phyloP scores from a whole-genome alignment of 257 asterid species.

The Solanum megistacrolobum region DNA sequence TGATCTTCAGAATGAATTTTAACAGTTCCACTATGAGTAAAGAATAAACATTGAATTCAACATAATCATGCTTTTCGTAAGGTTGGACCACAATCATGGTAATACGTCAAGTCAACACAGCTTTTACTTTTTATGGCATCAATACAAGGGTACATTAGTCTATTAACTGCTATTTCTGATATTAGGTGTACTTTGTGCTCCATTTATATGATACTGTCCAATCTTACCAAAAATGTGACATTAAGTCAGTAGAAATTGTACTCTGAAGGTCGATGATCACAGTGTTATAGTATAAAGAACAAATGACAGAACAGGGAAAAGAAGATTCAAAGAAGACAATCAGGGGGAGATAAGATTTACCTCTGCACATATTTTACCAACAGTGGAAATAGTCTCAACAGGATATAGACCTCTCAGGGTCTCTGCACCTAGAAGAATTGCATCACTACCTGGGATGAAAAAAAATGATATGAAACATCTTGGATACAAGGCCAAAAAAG shows the following conservation, averaged over 20 bases:
- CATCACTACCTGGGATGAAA: slow-evolving; percentile 70
- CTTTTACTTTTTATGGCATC: not conserved
- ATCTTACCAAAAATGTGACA: not conserved
- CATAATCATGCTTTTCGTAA: not conserved
- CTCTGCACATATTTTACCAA: slow-evolving; percentile 86
- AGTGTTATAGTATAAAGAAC: not conserved
- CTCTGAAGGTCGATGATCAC: not conserved
- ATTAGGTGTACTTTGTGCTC: not conserved
- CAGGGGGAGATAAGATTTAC: slow-evolving; percentile 2
- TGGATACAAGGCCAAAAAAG: not conserved
- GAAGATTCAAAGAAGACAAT: not conserved
- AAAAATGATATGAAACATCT: not conserved
- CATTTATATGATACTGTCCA: not conserved
- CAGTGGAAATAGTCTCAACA: slow-evolving; percentile 73
- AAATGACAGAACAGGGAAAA: not conserved
- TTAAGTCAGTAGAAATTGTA: not conserved
- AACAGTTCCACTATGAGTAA: not conserved
- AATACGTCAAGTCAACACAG: not conserved
- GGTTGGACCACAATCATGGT: not conserved
- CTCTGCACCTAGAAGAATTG: slow-evolving; percentile 97
- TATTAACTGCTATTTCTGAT: not conserved
- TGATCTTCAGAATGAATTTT: not conserved
- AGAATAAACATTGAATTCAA: not conserved
- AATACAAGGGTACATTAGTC: not conserved
- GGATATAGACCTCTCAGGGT: slow-evolving; percentile 91